Conservation (phyloP, 768 basidiomycete genomes). For the Leccinum arenicola region DNA sequence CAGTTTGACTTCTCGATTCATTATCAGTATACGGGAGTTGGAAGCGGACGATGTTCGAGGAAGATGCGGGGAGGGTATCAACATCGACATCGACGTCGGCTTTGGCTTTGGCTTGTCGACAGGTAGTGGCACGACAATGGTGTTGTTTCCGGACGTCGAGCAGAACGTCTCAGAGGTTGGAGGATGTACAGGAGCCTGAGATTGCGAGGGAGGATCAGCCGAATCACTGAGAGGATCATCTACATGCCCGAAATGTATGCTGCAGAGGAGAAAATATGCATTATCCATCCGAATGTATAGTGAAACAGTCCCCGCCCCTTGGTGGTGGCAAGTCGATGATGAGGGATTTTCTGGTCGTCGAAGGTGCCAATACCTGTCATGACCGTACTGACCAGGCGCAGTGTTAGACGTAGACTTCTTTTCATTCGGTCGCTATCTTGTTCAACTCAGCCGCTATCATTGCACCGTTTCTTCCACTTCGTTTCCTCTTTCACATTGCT, state of each 20-base stretch:
- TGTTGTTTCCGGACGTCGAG: not conserved
- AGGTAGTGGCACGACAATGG: not conserved
- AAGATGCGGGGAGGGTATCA: not conserved
- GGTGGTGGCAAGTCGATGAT: too few relatives aligned
- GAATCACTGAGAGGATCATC: not conserved
- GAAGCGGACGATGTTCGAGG: not conserved
- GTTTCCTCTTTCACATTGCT: too few relatives aligned
- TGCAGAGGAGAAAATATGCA: too few relatives aligned
- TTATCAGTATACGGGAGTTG: not conserved
- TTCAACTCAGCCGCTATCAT: too few relatives aligned
- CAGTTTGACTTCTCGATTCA: not conserved
- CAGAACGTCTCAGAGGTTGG: not conserved
- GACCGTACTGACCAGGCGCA: too few relatives aligned
- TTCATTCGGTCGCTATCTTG: too few relatives aligned
- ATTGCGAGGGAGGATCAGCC: not conserved
- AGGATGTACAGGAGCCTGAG: not conserved
- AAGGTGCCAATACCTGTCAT: too few relatives aligned
- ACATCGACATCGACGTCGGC: not conserved
- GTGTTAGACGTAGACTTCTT: too few relatives aligned
- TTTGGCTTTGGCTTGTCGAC: not conserved
- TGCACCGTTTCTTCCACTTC: too few relatives aligned
- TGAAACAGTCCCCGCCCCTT: too few relatives aligned
- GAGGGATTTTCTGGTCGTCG: too few relatives aligned
- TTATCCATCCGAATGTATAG: too few relatives aligned
- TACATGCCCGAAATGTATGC: not conserved